Evolutionary conservation across 208 protist species (phyloP), one percentile per base, ranked within the genome.

Genomic region (Phytomonas sp.): DNA sequence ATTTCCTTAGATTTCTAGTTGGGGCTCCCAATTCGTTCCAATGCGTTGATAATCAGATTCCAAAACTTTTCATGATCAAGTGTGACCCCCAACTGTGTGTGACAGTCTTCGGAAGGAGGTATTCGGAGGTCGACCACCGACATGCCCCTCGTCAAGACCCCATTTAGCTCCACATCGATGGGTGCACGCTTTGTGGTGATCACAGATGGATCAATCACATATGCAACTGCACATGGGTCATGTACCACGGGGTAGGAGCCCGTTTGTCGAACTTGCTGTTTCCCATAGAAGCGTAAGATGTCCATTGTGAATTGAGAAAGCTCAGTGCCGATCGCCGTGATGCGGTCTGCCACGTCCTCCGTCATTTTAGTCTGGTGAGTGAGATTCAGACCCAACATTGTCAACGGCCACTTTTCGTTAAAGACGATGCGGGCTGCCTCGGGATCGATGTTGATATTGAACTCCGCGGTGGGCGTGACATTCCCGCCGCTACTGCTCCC

Each of bases 301-400:
- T 84, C 60, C 56, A 80, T 16, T 36, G 86, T 78, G 32, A 91
- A 78, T 6, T 56, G 40, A 7, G 78, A 45, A 6, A 81, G 70
- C 40, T 64, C 67, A 16, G 82, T 85, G 62, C 70, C 72, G n/a
- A 88, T 70, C 8, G 73, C 73, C 7, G 60, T 37, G 40, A 93
- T 79, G 10, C 69, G 34, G 59, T 84, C 37, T 63, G 86, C 36
- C 29, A 95, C 78, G 12, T 36, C 65, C 19, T 73, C 68, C 16
- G 84, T 91, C 19, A 76, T 80, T 8, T 87, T 65, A 10, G 83
- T 88, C 60, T 91, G 91, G 40, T 89, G 75, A n/a, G 90, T 94
- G 10, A 94, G 84, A 74, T 95, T 84, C 3, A 95, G 67, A 1
- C 88, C 88, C 49, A 93, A 84, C 87, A 95, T 93, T 37, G 87